Percentiles rank a stretch among this genome's conserved stretches.
Evolutionary conservation across 495 filamentous ascomycete genomes (phyloP).

Genomic region (Glutinoglossum americanum): DNA sequence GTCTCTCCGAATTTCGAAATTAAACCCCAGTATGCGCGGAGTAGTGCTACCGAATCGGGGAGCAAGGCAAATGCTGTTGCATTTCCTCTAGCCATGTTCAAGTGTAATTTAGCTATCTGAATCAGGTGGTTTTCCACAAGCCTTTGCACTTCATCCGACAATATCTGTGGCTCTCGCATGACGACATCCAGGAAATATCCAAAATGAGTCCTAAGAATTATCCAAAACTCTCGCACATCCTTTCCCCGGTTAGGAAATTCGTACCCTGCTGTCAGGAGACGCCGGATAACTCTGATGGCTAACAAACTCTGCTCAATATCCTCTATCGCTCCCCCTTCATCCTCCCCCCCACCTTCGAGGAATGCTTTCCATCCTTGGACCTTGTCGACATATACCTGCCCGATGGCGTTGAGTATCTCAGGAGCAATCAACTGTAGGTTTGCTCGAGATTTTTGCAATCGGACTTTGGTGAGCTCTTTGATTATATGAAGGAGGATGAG

Average conservation of each 20-base stretch:
- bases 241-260: conserved; percentile 58
- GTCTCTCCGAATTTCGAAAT: conserved; percentile 51
- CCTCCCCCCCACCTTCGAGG: conserved; percentile 29
- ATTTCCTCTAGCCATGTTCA: conserved; percentile 56
- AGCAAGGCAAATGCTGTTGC: conserved; percentile 63
- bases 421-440: conserved; percentile 56
- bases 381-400: conserved; percentile 53
- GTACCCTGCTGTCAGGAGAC: conserved; percentile 63
- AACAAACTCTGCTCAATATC: conserved; percentile 53
- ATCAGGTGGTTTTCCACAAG: conserved; percentile 65
- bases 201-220: conserved; percentile 44
- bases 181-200: conserved; percentile 38
- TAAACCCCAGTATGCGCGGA: conserved; percentile 64
- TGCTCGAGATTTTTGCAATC: conserved; percentile 44
- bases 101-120: conserved; percentile 78
- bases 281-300: conserved; percentile 56
- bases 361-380: conserved; percentile 46
- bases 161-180: conserved; percentile 25
- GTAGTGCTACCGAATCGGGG: conserved; percentile 51
- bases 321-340: conserved; percentile 34
- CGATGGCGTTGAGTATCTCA: conserved; percentile 57
- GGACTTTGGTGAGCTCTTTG: conserved; percentile 70
- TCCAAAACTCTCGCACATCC: conserved; percentile 60
- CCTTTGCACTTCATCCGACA: conserved; percentile 20
- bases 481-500: conserved; percentile 63